phyloP scores from a whole-genome alignment of 1,139 yeast species.

The Suhomyces terraborum region DNA sequence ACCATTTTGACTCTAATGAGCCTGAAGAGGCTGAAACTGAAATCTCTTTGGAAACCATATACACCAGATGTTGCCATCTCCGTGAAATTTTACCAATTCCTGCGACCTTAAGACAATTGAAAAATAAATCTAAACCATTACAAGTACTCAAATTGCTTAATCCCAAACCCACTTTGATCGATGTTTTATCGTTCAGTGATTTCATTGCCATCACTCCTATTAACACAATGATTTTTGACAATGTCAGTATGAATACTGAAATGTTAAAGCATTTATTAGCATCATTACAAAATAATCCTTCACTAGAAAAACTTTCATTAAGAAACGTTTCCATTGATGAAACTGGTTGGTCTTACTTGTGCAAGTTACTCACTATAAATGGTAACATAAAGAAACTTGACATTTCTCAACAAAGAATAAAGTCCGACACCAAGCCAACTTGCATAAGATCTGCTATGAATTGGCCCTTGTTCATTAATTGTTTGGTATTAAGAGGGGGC shows the following conservation, averaged over 20 bases:
- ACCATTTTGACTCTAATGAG: conserved; percentile 47
- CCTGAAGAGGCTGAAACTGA: conserved; percentile 24
- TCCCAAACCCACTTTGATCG: conserved; percentile 89
- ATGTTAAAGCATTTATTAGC: conserved; percentile 74
- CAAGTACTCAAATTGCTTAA: conserved; percentile 78
- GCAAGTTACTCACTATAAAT: conserved; percentile 68
- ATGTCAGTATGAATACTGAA: conserved; percentile 75
- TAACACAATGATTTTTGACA: conserved; percentile 76
- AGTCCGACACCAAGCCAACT: conserved; percentile 46
- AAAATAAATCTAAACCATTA: conserved; percentile 72
- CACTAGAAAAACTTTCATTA: conserved; percentile 70
- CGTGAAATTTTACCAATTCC: conserved; percentile 93
- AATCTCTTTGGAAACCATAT: conserved; percentile 67
- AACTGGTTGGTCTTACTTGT: conserved; percentile 71
- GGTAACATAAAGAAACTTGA: conserved; percentile 66
- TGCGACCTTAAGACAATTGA: conserved; percentile 82
- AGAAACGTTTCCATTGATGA: conserved; percentile 76
- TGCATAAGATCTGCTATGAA: conserved; percentile 67
- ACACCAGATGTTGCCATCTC: conserved; percentile 90
- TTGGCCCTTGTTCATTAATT: conserved; percentile 69
- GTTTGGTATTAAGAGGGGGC: conserved; percentile 64
- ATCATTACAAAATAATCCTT: conserved; percentile 57
- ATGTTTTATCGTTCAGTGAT: conserved; percentile 84
- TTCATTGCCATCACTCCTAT: conserved; percentile 84
- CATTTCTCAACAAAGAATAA: conserved; percentile 72